Conservation (phyloP, 1,284 basidiomycete species). For the Amylostereum areolatum region DNA sequence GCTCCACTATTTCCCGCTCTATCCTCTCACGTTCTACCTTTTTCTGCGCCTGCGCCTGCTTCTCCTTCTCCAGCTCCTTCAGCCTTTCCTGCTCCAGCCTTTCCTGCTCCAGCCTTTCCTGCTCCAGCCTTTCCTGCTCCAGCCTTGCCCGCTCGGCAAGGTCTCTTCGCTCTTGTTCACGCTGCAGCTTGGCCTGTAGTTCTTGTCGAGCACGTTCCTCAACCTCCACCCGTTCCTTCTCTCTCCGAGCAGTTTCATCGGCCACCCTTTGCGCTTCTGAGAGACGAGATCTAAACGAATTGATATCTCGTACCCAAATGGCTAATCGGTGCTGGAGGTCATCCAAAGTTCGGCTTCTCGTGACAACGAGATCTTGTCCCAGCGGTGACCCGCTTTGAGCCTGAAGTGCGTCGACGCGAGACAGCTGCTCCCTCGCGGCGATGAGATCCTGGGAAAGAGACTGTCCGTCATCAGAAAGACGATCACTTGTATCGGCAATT, state of each 20-base stretch:
- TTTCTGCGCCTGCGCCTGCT: conserved; percentile 7
- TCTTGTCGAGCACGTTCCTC: conserved; percentile 28
- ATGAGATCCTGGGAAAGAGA: too few relatives aligned
- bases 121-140: conserved; percentile 17
- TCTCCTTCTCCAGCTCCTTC: conserved; percentile 22
- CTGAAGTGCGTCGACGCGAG: too few relatives aligned
- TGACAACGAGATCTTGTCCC: too few relatives aligned
- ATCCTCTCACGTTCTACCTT: conserved; percentile 20
- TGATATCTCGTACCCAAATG: conserved; percentile 23
- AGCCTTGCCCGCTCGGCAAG: conserved; percentile 1
- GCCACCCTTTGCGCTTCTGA: background rate
- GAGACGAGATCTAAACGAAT: too few relatives aligned
- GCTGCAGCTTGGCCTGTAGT: conserved; percentile 7
- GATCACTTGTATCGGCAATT: too few relatives aligned
- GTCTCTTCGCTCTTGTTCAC: background rate
- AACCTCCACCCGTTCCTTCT: conserved; percentile 27
- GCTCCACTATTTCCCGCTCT: conserved; percentile 21
- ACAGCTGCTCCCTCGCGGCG: too few relatives aligned
- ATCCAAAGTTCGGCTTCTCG: too few relatives aligned
- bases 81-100: conserved; percentile 20
- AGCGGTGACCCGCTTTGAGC: too few relatives aligned
- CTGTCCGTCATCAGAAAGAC: too few relatives aligned
- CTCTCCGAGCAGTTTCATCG: conserved; percentile 7
- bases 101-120: conserved; percentile 11
- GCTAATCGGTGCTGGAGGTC: too few relatives aligned